These are phyloP conservation scores for Rugosomyces carneus DNA, from an alignment of 1,284 basidiomycete genomes.

Conservation along the genomic window DNA sequence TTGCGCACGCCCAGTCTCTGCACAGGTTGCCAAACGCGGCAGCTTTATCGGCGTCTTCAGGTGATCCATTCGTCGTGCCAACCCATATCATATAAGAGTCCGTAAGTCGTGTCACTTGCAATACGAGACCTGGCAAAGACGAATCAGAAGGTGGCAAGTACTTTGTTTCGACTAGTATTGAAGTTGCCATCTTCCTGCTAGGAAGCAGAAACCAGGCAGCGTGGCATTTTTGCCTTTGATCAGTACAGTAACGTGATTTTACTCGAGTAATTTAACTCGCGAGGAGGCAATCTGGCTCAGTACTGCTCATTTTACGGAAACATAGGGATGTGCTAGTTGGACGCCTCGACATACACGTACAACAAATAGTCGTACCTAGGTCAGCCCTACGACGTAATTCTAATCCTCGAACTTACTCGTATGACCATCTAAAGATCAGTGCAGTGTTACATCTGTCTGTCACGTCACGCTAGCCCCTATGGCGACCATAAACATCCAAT, in stretches of 20 bases:
- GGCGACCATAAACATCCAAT: neutral
- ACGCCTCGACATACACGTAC: no score
- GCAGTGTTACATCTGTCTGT: no score
- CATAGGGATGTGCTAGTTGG: no score
- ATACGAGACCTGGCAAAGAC: slow-evolving; percentile 51
- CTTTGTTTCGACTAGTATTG: slow-evolving; percentile 35
- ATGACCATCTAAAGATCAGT: no score
- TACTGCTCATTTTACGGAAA: no score
- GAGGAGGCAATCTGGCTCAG: no score
- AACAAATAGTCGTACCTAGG: no score
- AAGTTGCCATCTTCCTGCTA: slow-evolving; percentile 10
- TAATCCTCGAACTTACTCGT: no score
- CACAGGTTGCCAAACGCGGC: slow-evolving; percentile 51
- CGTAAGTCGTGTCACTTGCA: slow-evolving; percentile 65
- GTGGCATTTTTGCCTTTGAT: neutral
- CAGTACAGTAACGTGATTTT: neutral
- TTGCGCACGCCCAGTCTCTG: slow-evolving; percentile 80
- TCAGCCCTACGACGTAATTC: no score
- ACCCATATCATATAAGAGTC: slow-evolving; percentile 83
- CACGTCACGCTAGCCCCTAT: neutral
- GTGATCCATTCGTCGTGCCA: slow-evolving; percentile 47
- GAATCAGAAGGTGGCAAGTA: slow-evolving; percentile 41
- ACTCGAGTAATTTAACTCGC: no score
- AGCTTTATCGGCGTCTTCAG: slow-evolving; percentile 44
- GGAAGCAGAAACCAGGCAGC: neutral